Base-by-base conservation (phyloP, 164 flowering plant genomes). In the Tetrastigma voinierianum region DNA sequence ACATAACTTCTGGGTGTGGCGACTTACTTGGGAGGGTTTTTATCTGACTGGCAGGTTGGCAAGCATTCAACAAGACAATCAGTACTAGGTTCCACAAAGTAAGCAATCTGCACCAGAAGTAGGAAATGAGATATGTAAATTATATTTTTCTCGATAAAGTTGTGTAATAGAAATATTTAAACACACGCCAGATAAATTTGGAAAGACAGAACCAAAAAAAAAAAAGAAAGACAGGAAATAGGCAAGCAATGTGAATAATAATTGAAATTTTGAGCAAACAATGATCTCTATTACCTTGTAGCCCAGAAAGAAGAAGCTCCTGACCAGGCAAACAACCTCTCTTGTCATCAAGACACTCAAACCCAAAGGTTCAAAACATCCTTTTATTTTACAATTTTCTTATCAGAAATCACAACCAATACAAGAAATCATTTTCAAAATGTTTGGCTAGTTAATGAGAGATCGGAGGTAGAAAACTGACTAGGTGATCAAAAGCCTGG, bases 61-160 rank as follows among this genome's bases (percentile, higher is more conserved):
- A 95, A 76, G 79, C 99, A 95, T 72, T 95, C 94, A 15, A 95
- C 93, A n/a, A 90, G 61, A 78, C 97, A 95, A 18, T 95, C 94
- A 68, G 87, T 91, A 75, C 82, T 90, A 19, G 98, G 99, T 72
- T 92, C 94, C 74, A 90, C 82, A 72, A 95, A 92, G 65, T 46
- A 92, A 23, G 98, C 93, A 68, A 92, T 87, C 98, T 95, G 89
- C 67, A 32, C 9, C 21, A 73, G 64, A 67, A 51, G 54, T n/a
- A 53, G 20, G 52, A 47, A 65, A 23, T 57, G 49, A 71, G 17
- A 55, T 23, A 32, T 0, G 51, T 12, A 49, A 62, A 14, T 55
- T 2, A 43, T 10, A 18, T 44, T 44, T n/a, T 60, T 18, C 23
- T 60, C 20, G 2, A 43, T 2, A 10, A 11, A 32, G 23, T 10